Evolutionary conservation across 305 asterid species (phyloP).

Genomic region (Solanum hybrid): DNA sequence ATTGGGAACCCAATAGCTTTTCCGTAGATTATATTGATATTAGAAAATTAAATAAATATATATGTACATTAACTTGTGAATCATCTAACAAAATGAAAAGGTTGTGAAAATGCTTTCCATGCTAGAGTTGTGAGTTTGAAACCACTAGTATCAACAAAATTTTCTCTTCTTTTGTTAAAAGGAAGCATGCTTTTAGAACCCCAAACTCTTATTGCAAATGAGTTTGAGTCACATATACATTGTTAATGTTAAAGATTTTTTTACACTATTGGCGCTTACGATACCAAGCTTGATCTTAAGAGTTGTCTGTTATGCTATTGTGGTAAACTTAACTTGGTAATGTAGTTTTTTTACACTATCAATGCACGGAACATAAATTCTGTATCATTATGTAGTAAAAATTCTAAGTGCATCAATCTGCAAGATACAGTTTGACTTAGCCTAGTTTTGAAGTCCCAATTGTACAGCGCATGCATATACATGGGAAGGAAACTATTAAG

Average conservation of each 20-base stretch:
- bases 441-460: background rate
- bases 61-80: background rate
- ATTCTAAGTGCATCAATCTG: background rate
- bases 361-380: background rate
- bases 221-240: background rate
- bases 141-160: background rate
- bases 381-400: background rate
- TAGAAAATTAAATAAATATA: too few relatives aligned
- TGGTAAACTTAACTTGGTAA: background rate
- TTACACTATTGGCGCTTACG: background rate
- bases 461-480: background rate
- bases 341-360: background rate
- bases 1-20: background rate
- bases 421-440: background rate
- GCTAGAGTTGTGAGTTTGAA: background rate
- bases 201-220: background rate
- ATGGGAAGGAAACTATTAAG: background rate
- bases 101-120: background rate
- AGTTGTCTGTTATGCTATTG: background rate
- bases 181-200: background rate
- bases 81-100: background rate
- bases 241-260: background rate
- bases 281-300: background rate
- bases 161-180: too few relatives aligned
- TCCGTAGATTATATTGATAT: too few relatives aligned